Evolutionary conservation across 1,139 yeast genomes (phyloP).

Genomic region (Magnusiomyces suaveolens): DNA sequence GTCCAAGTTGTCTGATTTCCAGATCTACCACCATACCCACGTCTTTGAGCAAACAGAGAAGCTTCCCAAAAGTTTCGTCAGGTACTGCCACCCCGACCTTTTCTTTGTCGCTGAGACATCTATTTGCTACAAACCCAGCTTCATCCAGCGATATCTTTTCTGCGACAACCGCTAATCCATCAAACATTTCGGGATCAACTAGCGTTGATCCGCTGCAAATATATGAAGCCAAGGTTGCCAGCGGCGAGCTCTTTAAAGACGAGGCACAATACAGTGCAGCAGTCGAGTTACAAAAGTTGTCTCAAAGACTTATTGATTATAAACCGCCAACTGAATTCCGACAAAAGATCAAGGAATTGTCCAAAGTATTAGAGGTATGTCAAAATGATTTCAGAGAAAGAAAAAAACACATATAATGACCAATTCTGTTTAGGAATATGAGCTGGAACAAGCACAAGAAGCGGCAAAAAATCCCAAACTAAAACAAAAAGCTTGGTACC

Average conservation of each 20-base stretch:
- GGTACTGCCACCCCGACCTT: no score
- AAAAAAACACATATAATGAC: background rate
- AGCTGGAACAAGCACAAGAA: conserved; percentile 13
- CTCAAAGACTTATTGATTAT: conserved; percentile 51
- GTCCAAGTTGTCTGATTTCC: no score
- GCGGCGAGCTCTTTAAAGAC: conserved; percentile 46
- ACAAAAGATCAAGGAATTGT: conserved; percentile 34
- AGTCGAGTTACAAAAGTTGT: conserved; percentile 54
- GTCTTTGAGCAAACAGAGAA: no score
- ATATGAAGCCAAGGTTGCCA: conserved; percentile 45
- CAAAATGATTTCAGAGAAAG: background rate
- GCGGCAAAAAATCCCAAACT: conserved; percentile 10
- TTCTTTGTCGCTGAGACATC: background rate
- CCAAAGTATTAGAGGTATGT: conserved; percentile 20
- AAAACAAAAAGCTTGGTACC: conserved; percentile 20
- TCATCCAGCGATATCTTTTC: background rate
- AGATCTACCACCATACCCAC: background rate
- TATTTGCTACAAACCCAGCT: background rate
- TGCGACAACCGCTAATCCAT: background rate
- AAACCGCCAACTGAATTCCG: conserved; percentile 46
- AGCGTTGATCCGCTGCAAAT: conserved; percentile 57
- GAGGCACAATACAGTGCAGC: conserved; percentile 53
- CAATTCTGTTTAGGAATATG: conserved; percentile 4
- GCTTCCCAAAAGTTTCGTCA: no score
- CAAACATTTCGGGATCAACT: conserved; percentile 25